A percentile compares a stretch with the other conserved stretches of the same genome.
These are phyloP conservation scores for Gillenia trifoliata DNA, from an alignment of 306 rosid species.

Conservation along the genomic window DNA sequence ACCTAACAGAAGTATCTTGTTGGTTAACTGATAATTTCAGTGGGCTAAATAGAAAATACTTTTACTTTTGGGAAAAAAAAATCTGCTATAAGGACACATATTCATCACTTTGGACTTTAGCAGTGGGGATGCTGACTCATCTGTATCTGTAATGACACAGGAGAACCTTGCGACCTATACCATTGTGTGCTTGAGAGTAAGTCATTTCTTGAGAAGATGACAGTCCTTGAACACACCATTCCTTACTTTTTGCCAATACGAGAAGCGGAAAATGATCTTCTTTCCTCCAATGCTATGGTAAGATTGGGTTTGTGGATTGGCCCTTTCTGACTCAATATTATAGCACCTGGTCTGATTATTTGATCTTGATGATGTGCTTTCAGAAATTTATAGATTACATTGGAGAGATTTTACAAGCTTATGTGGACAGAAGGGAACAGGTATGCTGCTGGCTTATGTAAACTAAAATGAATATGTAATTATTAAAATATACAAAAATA, in stretches of 20 bases:
- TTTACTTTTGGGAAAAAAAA: not conserved
- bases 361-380: slow-evolving; percentile 27
- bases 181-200: slow-evolving; percentile 95
- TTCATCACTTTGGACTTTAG: not conserved
- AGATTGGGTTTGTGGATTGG: slow-evolving; percentile 30
- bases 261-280: slow-evolving; percentile 84
- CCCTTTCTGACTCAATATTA: slow-evolving; percentile 24
- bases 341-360: slow-evolving; percentile 18
- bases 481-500: not conserved
- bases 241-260: slow-evolving; percentile 85
- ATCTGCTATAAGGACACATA: not conserved
- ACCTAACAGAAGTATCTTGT: not conserved
- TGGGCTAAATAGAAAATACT: not conserved
- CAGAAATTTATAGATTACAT: slow-evolving; percentile 92
- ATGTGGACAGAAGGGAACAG: slow-evolving; percentile 97
- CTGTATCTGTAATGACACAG: slow-evolving; percentile 38
- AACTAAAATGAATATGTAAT: not conserved
- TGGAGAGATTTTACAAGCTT: slow-evolving; percentile 92
- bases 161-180: slow-evolving; percentile 72
- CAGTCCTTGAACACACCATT: slow-evolving; percentile 84
- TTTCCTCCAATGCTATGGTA: slow-evolving; percentile 90
- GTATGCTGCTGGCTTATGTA: slow-evolving; percentile 38
- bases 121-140: slow-evolving; percentile 8
- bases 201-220: slow-evolving; percentile 96
- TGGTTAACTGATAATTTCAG: not conserved